Evolutionary conservation across 2,329 filamentous ascomycete genomes (phyloP), one percentile per base, ranked within the genome.

Genomic region (Trichoderma koningiopsis): DNA sequence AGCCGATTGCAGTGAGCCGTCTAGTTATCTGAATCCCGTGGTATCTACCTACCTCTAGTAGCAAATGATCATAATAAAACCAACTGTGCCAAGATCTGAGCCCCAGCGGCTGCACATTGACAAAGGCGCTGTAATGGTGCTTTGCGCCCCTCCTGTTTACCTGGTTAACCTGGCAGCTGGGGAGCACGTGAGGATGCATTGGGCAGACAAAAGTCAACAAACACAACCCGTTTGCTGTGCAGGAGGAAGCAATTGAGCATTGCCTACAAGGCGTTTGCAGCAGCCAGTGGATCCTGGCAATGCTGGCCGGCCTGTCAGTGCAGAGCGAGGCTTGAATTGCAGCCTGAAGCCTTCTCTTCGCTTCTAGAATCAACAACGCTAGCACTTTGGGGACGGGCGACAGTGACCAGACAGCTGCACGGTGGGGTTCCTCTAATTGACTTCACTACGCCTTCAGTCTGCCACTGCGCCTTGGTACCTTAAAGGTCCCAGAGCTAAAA

Each of bases 391-490:
- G 5, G 55, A 16, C 16, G 29, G 40, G n/a, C 27, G 35, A 40
- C 40, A 49, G 64, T 67, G 55, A 24, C 47, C 47, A 49, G 47
- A 67, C 64, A 67, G 64, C 53, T 49, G 62, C 53, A 64, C 68
- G 27, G 37, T 57, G 60, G 68, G 68, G 68, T 65, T 57, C 68
- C 68, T 69, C 68, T 58, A 65, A 69, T 31, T 52, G 64, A 53
- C 64, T 63, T 69, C 61, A 65, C 68, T 53, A 69, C 68, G 61
- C 56, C 68, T 65, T 69, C 68, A 69, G 55, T 56, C 68, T 69
- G 29, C 66, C 22, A 58, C 37, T 43, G 29, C 64, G 64, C 55
- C 64, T 67, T 59, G 64, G 64, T 67, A 67, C 64, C 64, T 67
- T 67, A 67, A 59, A 57, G 35, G 63, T 67, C 37, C 56, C 53